Evolutionary conservation across 441 rosid genomes (phyloP).

Genomic region (Croton setiger): DNA sequence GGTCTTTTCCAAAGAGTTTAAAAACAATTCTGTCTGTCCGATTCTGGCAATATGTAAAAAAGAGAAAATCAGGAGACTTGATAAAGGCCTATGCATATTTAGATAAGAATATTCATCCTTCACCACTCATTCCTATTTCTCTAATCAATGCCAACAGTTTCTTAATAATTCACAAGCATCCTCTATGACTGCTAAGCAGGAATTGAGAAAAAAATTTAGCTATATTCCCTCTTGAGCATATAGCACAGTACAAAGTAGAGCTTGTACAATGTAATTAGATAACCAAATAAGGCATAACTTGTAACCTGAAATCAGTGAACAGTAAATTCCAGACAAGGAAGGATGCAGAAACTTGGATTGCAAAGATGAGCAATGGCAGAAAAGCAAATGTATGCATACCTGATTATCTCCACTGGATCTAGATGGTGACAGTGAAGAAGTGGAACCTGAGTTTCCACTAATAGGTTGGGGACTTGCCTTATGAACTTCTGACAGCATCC

Average conservation of each 20-base stretch:
- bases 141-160: background rate
- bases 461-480: conserved; percentile 34
- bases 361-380: background rate
- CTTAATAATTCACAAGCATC: background rate
- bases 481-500: conserved; percentile 25
- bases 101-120: background rate
- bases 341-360: background rate
- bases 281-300: background rate
- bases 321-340: conserved; percentile 3
- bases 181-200: background rate
- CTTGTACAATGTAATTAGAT: background rate
- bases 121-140: background rate
- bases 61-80: conserved; percentile 1
- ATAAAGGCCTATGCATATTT: background rate
- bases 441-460: conserved; percentile 42
- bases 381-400: conserved; percentile 31
- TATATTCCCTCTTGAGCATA: background rate
- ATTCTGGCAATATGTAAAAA: conserved; percentile 41
- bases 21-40: conserved; percentile 77
- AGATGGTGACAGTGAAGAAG: conserved; percentile 45
- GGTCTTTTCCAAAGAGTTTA: conserved; percentile 88
- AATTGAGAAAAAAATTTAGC: background rate
- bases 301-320: background rate
- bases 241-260: background rate
- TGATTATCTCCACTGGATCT: conserved; percentile 59